Evolutionary conservation across 1,284 basidiomycete species (phyloP).

Genomic region (Hypsizygus ulmarius): DNA sequence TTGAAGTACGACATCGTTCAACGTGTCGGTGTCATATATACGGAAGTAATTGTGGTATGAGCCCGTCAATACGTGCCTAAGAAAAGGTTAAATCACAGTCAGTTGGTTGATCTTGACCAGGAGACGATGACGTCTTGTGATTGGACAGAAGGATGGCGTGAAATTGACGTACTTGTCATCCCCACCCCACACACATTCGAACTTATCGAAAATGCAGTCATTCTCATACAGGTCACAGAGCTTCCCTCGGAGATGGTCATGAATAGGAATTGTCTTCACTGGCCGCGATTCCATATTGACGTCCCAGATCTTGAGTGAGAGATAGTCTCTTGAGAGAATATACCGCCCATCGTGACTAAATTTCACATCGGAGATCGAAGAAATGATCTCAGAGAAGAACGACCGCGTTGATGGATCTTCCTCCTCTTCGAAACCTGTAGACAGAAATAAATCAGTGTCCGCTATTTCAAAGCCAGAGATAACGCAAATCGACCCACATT

Average conservation of each 20-base stretch:
- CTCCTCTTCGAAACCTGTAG: slow-evolving; percentile 94
- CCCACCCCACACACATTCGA: slow-evolving; percentile 95
- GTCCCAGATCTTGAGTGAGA: slow-evolving; percentile 99
- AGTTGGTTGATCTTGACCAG: slow-evolving; percentile 4
- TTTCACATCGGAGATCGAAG: slow-evolving; percentile 99
- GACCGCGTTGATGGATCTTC: slow-evolving; percentile 97
- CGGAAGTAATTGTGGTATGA: slow-evolving; percentile 99
- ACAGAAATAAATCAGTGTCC: slow-evolving; percentile 5
- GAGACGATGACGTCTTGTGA: slow-evolving; percentile 6
- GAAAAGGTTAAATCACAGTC: slow-evolving; percentile 9
- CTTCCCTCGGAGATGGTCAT: slow-evolving; percentile 96
- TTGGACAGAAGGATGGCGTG: slow-evolving; percentile 10
- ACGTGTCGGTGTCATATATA: slow-evolving; percentile 93
- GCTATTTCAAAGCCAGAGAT: slow-evolving; percentile 14
- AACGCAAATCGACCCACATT: slow-evolving; percentile 62
- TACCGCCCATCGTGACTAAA: slow-evolving; percentile 97
- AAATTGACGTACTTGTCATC: slow-evolving; percentile 82
- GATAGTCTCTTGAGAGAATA: slow-evolving; percentile 95
- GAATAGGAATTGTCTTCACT: slow-evolving; percentile 97
- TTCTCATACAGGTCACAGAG: slow-evolving; percentile 99
- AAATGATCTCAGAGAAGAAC: slow-evolving; percentile 99
- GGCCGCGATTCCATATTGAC: slow-evolving; percentile 98
- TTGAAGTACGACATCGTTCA: slow-evolving; percentile 92
- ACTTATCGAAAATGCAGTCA: slow-evolving; percentile 99
- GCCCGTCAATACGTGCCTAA: slow-evolving; percentile 90